phyloP scores from a whole-genome alignment of 371 early-diverging fungal genomes.

The Capniomyces stellatus region DNA sequence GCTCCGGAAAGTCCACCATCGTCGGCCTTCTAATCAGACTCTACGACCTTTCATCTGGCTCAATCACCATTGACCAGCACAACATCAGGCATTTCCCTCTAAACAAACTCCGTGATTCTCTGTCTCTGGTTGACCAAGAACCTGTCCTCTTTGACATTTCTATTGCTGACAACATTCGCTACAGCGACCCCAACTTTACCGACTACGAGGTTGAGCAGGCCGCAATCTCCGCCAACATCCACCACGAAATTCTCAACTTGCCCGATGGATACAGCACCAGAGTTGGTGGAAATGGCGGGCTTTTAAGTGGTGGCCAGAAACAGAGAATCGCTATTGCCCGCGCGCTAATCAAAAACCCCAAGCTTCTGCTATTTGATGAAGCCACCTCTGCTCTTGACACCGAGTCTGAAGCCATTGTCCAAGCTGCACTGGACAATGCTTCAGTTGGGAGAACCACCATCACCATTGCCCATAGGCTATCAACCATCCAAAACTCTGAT shows the following conservation, averaged over 20 bases:
- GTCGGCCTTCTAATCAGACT: constrained; percentile 64
- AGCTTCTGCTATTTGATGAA: constrained; percentile 27
- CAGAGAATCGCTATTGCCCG: constrained; percentile 50
- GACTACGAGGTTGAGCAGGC: constrained; percentile 35
- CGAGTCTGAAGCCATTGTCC: constrained; percentile 22
- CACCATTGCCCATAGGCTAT: constrained; percentile 27
- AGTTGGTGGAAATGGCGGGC: constrained; percentile 51
- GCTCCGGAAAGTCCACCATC: constrained; percentile 80
- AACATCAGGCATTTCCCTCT: constrained; percentile 47
- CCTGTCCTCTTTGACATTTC: constrained; percentile 48
- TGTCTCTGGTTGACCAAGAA: constrained; percentile 69
- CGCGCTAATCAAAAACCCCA: constrained; percentile 29
- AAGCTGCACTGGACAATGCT: constrained; percentile 27
- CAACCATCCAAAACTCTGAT: constrained; percentile 24
- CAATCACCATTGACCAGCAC: constrained; percentile 51
- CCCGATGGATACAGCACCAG: constrained; percentile 44
- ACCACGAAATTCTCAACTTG: constrained; percentile 37
- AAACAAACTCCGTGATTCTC: constrained; percentile 44
- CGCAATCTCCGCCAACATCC: constrained; percentile 38
- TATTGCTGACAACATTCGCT: constrained; percentile 47
- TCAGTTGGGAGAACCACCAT: constrained; percentile 27
- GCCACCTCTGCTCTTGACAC: constrained; percentile 29
- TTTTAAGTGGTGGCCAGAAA: constrained; percentile 63
- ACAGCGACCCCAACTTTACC: constrained; percentile 33
- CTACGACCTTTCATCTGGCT: constrained; percentile 54